Conservation (phyloP, 2,329 filamentous ascomycete species). For the Drechslerella coelobrocha region DNA sequence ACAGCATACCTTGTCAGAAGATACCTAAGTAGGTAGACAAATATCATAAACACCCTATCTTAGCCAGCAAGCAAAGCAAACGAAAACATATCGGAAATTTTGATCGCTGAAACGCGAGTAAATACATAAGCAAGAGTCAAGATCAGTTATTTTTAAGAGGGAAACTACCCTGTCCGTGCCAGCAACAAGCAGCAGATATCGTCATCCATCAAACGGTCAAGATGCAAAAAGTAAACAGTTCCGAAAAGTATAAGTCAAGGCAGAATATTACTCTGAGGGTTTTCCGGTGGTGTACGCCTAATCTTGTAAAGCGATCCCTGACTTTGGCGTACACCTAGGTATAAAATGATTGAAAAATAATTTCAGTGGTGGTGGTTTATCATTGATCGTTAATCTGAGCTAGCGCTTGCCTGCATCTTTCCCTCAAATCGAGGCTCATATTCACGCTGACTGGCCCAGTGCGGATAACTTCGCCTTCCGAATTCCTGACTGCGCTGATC, state of each 20-base stretch:
- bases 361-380: not conserved
- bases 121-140: not conserved
- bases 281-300: too few relatives aligned
- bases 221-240: not conserved
- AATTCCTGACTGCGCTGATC: slow-evolving; percentile 18
- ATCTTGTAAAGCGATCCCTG: too few relatives aligned
- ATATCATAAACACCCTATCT: too few relatives aligned
- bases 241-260: too few relatives aligned
- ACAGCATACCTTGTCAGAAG: too few relatives aligned
- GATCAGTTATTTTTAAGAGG: not conserved
- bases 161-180: not conserved
- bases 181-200: not conserved
- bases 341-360: not conserved
- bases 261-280: too few relatives aligned
- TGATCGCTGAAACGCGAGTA: not conserved
- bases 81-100: not conserved
- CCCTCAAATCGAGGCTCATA: slow-evolving; percentile 45
- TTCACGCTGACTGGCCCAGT: slow-evolving; percentile 27
- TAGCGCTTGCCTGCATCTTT: slow-evolving; percentile 42
- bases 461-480: slow-evolving; percentile 34
- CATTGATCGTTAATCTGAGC: slow-evolving; percentile 45
- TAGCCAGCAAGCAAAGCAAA: not conserved
- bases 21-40: too few relatives aligned
- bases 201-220: not conserved
- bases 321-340: not conserved